Conservation (phyloP, 2,329 filamentous ascomycete genomes). For the Aureobasidium leucospermi region DNA sequence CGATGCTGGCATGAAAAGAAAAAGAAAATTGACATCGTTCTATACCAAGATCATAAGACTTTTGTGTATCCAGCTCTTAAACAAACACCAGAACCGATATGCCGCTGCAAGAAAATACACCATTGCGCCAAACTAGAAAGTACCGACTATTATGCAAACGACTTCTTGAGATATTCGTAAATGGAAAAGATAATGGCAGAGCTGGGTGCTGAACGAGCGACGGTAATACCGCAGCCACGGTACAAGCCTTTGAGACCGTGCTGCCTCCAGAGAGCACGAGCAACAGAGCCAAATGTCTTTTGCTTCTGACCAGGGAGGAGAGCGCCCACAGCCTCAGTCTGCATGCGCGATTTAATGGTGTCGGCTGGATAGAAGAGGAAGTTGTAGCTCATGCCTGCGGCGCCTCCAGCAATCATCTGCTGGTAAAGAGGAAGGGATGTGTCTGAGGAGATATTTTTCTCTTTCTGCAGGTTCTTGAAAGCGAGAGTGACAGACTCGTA, state of each 20-base stretch:
- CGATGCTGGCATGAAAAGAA: too few relatives aligned
- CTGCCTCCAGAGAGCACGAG: conserved; percentile 67
- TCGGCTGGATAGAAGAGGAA: conserved; percentile 96
- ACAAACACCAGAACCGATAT: neutral
- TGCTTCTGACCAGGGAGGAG: conserved; percentile 44
- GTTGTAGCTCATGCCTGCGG: conserved; percentile 89
- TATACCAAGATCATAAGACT: neutral
- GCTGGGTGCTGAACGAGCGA: conserved; percentile 78
- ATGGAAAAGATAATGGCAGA: conserved; percentile 98
- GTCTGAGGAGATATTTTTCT: conserved; percentile 24
- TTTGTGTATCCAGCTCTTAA: neutral
- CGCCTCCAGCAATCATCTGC: conserved; percentile 78
- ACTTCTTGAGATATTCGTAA: conserved; percentile 75
- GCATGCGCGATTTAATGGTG: conserved; percentile 95
- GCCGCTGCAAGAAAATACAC: neutral
- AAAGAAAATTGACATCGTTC: neutral
- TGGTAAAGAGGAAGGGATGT: conserved; percentile 70
- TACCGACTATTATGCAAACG: conserved; percentile 40
- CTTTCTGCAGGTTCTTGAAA: conserved; percentile 49
- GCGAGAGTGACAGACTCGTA: conserved; percentile 73
- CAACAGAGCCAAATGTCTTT: conserved; percentile 63
- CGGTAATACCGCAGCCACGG: conserved; percentile 90
- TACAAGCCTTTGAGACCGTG: conserved; percentile 82
- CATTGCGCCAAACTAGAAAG: neutral
- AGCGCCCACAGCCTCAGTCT: conserved; percentile 63